These are phyloP conservation scores for Platanthera zijinensis DNA, from an alignment of 106 monocot species.

Conservation along the genomic window DNA sequence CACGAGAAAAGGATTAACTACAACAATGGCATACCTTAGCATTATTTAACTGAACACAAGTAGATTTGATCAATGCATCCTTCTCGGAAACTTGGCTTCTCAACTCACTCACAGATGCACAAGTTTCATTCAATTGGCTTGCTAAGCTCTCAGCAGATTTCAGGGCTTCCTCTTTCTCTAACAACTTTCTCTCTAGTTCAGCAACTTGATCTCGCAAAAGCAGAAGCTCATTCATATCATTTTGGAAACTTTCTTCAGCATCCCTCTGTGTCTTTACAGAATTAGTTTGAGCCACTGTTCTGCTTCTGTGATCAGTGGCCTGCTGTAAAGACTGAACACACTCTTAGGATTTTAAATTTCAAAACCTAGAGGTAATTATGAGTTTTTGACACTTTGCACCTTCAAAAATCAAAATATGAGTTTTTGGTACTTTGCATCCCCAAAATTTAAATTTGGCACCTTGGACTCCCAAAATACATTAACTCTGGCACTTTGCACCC, in stretches of 20 bases:
- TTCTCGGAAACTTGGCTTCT: constrained; percentile 44
- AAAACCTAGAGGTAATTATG: not conserved
- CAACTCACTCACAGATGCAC: constrained; percentile 38
- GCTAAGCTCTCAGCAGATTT: constrained; percentile 50
- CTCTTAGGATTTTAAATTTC: not conserved
- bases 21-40: constrained; percentile 45
- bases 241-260: constrained; percentile 26
- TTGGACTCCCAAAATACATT: too few species aligned
- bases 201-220: constrained; percentile 50
- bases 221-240: constrained; percentile 46
- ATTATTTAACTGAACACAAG: constrained; percentile 55
- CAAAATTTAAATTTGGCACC: too few species aligned
- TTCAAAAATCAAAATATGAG: too few species aligned
- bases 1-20: not conserved
- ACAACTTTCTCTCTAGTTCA: constrained; percentile 47
- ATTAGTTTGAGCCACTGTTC: constrained; percentile 16
- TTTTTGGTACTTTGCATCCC: too few species aligned
- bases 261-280: constrained; percentile 38
- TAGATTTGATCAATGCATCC: constrained; percentile 62
- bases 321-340: constrained; percentile 2
- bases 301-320: constrained; percentile 27
- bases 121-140: constrained; percentile 37
- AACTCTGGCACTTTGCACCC: too few species aligned
- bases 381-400: too few species aligned
- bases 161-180: constrained; percentile 71